A percentile compares a stretch with the other conserved stretches of the same genome.
Evolutionary conservation across 2,329 filamentous ascomycete genomes (phyloP).

Genomic region (Stemphylium lycopersici): DNA sequence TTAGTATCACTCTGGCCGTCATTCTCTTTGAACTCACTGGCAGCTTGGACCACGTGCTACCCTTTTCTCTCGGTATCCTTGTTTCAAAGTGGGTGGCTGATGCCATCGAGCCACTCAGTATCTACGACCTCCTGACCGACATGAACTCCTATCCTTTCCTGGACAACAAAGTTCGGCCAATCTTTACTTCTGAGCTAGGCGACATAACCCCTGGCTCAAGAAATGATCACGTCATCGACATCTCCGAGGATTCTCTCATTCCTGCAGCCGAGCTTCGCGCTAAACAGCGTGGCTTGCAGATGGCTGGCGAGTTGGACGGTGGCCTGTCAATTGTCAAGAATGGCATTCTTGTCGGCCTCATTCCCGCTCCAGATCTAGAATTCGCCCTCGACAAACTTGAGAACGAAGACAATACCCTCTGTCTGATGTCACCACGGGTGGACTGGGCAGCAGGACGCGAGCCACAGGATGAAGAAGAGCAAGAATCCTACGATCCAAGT

Average conservation of each 20-base stretch:
- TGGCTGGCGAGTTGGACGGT: constrained; percentile 87
- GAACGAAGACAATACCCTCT: constrained; percentile 74
- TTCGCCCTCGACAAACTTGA: constrained; percentile 85
- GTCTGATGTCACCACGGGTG: constrained; percentile 78
- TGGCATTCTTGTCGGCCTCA: constrained; percentile 82
- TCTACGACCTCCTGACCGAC: constrained; percentile 93
- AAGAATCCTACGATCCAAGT: constrained; percentile 64
- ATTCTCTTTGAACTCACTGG: constrained; percentile 96
- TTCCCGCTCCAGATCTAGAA: constrained; percentile 91
- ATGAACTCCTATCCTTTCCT: constrained; percentile 98
- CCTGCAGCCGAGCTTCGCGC: constrained; percentile 75
- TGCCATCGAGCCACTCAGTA: constrained; percentile 89
- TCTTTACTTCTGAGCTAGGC: constrained; percentile 85
- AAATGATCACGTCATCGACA: constrained; percentile 82
- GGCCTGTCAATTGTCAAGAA: constrained; percentile 85
- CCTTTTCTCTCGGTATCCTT: constrained; percentile 88
- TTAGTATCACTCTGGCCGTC: constrained; percentile 92
- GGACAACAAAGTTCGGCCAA: constrained; percentile 92
- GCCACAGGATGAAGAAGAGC: constrained; percentile 61
- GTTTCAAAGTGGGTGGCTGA: constrained; percentile 99
- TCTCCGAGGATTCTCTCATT: constrained; percentile 80
- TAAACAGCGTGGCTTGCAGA: constrained; percentile 82
- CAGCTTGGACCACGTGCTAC: constrained; percentile 91
- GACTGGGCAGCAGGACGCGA: constrained; percentile 46
- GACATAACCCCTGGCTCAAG: constrained; percentile 83